phyloP scores from a whole-genome alignment of 495 filamentous ascomycete species.

The Aspergillus indologenus region DNA sequence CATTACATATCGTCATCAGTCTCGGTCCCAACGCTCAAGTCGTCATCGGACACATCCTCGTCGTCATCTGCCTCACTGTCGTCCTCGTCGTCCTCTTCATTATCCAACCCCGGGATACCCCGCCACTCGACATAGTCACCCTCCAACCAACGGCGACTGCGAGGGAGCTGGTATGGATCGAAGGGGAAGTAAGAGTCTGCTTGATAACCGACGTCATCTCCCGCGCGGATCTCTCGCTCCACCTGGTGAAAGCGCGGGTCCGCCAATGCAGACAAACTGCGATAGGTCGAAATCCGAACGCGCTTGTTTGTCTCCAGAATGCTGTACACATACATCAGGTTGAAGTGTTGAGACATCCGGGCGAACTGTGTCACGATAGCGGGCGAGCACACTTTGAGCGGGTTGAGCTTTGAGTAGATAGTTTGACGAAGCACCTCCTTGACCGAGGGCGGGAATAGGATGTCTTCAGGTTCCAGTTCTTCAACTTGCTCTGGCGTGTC shows the following conservation, averaged over 20 bases:
- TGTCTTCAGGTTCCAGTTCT: constrained; percentile 57
- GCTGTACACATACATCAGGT: constrained; percentile 81
- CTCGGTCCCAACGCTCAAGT: constrained; percentile 33
- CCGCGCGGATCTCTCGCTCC: constrained; percentile 61
- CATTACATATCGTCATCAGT: constrained; percentile 38
- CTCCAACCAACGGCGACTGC: constrained; percentile 80
- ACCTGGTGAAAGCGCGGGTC: constrained; percentile 40
- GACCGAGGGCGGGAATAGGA: constrained; percentile 69
- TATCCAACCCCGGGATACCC: constrained; percentile 67
- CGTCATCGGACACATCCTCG: constrained; percentile 28
- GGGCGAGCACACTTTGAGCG: constrained; percentile 93
- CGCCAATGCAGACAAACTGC: constrained; percentile 32
- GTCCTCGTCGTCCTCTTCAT: constrained; percentile 57
- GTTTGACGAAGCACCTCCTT: constrained; percentile 67
- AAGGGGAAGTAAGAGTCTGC: constrained; percentile 96
- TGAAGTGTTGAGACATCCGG: constrained; percentile 74
- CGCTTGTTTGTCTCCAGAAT: constrained; percentile 91
- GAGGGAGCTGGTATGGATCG: constrained; percentile 86
- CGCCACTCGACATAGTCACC: constrained; percentile 84
- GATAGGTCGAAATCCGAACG: constrained; percentile 63
- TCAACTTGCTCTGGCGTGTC: constrained; percentile 50
- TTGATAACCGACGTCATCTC: constrained; percentile 66
- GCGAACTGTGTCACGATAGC: constrained; percentile 89
- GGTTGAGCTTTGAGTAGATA: constrained; percentile 86
- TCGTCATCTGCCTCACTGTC: constrained; percentile 47